A percentile compares a stretch with the other conserved stretches of the same genome.
phyloP scores from a whole-genome alignment of 352 stramenopile species.

The Blastocystis sp. region DNA sequence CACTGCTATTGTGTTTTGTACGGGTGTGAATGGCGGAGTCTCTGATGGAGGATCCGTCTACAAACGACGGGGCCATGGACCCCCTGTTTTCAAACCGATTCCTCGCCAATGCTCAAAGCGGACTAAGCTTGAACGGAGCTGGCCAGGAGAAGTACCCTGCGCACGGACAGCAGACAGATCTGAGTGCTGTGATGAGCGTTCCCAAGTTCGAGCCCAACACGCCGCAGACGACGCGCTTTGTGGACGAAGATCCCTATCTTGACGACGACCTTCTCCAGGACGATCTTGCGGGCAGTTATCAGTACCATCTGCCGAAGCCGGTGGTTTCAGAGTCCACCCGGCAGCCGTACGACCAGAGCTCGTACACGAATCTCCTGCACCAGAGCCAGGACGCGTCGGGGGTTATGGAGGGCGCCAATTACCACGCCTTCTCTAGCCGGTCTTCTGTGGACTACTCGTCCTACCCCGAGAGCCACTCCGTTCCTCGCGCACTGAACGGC shows the following conservation, averaged over 20 bases:
- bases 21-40: neutral
- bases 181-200: neutral
- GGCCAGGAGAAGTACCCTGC: neutral
- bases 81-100: neutral
- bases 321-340: constrained; percentile 4
- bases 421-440: neutral
- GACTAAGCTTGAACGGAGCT: neutral
- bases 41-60: constrained; percentile 21
- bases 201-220: neutral
- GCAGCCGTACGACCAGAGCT: constrained; percentile 24
- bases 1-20: neutral
- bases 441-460: constrained; percentile 24
- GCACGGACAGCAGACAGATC: neutral
- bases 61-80: neutral
- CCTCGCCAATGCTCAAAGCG: neutral
- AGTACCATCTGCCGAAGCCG: neutral
- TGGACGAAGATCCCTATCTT: constrained; percentile 12
- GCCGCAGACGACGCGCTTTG: neutral
- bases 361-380: neutral
- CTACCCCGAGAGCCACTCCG: constrained; percentile 33
- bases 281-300: constrained; percentile 19
- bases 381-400: neutral
- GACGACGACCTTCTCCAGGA: constrained; percentile 60
- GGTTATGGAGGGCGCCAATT: constrained; percentile 19
- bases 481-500: constrained; percentile 26